Evolutionary conservation across 306 rosid genomes (phyloP).

Genomic region (Spatholobus suberectus): DNA sequence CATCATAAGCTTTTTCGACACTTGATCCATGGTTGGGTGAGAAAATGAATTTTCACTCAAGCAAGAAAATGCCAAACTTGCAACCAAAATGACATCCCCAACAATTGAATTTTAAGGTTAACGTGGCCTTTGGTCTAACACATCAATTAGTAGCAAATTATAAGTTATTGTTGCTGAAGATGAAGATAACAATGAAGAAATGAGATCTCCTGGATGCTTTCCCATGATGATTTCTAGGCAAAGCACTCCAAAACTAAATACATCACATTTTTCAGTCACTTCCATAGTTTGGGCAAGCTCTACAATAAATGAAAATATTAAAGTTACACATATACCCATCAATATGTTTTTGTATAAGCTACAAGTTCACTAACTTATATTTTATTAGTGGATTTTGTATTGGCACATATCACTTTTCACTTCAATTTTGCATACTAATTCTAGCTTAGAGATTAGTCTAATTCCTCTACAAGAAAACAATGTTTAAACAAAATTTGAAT

Average conservation of each 20-base stretch:
- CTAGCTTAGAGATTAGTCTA: not conserved
- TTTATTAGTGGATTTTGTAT: not conserved
- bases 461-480: not conserved
- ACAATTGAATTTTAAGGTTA: not conserved
- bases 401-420: not conserved
- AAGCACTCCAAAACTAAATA: constrained; percentile 36
- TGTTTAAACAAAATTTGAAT: not conserved
- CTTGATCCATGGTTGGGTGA: constrained; percentile 36
- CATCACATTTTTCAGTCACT: constrained; percentile 30
- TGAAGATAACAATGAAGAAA: constrained; percentile 8
- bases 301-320: not conserved
- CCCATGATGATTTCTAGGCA: constrained; percentile 33
- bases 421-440: not conserved
- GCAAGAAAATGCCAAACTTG: constrained; percentile 31
- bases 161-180: constrained; percentile 13
- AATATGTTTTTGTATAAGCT: not conserved
- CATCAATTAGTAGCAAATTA: constrained; percentile 13
- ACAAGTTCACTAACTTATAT: not conserved
- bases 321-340: not conserved
- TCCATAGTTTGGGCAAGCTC: constrained; percentile 32
- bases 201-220: constrained; percentile 35
- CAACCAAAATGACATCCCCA: constrained; percentile 20
- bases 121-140: constrained; percentile 22
- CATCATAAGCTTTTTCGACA: constrained; percentile 19
- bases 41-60: constrained; percentile 21